These are phyloP conservation scores for Isoetes taiwanensis DNA, from an alignment of 75 land plant genomes.

Conservation along the genomic window DNA sequence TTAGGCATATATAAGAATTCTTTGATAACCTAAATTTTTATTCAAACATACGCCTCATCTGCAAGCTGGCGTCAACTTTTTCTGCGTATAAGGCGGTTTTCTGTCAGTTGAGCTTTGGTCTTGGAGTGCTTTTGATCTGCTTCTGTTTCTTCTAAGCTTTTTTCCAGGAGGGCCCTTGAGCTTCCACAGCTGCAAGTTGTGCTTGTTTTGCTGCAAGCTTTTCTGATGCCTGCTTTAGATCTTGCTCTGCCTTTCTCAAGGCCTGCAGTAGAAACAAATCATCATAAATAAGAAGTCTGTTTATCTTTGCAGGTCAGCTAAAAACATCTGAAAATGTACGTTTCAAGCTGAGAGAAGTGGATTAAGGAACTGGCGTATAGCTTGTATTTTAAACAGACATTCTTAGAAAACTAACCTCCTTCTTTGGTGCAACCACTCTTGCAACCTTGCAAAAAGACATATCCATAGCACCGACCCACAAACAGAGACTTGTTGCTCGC, in stretches of 20 bases:
- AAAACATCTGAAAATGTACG: too few relatives aligned
- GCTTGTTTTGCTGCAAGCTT: slow-evolving; percentile 13
- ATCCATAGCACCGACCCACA: slow-evolving; percentile 34
- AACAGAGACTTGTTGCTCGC: slow-evolving; percentile 26
- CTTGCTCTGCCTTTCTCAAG: slow-evolving; percentile 22
- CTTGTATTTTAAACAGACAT: too few relatives aligned
- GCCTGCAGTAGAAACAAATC: too few relatives aligned
- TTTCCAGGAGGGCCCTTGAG: slow-evolving; percentile 11
- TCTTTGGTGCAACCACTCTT: slow-evolving; percentile 30
- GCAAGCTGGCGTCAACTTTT: slow-evolving; percentile 25
- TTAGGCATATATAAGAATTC: background rate
- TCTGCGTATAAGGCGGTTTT: slow-evolving; percentile 21
- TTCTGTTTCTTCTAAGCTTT: slow-evolving; percentile 14
- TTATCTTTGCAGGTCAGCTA: too few relatives aligned
- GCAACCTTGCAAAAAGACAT: slow-evolving; percentile 25
- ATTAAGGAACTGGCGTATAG: too few relatives aligned
- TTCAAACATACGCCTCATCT: slow-evolving; percentile 18
- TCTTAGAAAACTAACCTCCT: slow-evolving; percentile 12
- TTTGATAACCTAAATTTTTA: background rate
- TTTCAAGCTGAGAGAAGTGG: background rate
- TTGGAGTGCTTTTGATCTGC: slow-evolving; percentile 15
- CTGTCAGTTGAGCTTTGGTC: slow-evolving; percentile 19
- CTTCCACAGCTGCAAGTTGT: slow-evolving; percentile 21
- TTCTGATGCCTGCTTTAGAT: slow-evolving; percentile 12
- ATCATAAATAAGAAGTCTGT: too few relatives aligned